Conservation (phyloP, 2,329 filamentous ascomycete species). For the Rutstroemia sp. region DNA sequence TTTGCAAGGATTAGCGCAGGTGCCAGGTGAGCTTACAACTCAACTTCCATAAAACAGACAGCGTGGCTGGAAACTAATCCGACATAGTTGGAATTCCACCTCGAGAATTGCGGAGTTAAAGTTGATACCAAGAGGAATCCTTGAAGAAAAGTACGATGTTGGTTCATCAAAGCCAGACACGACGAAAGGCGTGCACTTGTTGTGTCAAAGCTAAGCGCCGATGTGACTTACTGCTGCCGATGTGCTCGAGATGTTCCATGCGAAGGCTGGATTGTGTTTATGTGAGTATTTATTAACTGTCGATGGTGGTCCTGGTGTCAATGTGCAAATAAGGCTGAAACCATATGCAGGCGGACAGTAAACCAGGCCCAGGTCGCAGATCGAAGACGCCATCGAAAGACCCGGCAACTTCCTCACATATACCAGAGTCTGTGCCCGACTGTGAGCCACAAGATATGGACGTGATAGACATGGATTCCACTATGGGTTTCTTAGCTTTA, state of each 20-base stretch:
- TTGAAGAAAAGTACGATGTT: background rate
- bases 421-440: no score
- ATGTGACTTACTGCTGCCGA: constrained; percentile 20
- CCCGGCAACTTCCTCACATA: background rate
- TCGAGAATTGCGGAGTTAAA: background rate
- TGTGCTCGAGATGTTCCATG: constrained; percentile 16
- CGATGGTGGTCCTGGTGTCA: background rate
- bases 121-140: background rate
- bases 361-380: no score
- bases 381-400: background rate
- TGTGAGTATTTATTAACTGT: constrained; percentile 9
- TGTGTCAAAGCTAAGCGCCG: constrained; percentile 22
- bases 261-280: constrained; percentile 16
- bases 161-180: constrained; percentile 5
- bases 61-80: background rate
- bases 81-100: background rate
- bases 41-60: no score
- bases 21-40: no score
- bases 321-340: background rate
- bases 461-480: no score
- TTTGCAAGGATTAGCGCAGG: background rate
- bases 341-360: no score
- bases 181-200: constrained; percentile 17
- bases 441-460: no score
- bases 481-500: no score